These are phyloP conservation scores for Colletotrichum ledebouriae DNA, from an alignment of 2,329 filamentous ascomycete species.

Conservation along the genomic window DNA sequence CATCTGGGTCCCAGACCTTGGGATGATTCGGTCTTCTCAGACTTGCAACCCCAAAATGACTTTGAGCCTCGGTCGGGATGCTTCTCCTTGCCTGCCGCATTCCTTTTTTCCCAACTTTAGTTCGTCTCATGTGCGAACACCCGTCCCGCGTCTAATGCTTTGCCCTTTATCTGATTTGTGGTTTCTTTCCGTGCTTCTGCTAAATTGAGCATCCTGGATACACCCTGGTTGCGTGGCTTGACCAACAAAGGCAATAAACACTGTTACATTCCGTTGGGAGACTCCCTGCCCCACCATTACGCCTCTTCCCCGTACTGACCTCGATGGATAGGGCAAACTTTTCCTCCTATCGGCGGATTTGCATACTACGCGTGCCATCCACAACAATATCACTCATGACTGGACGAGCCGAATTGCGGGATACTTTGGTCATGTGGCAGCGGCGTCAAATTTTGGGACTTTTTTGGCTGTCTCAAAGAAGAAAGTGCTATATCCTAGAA, in stretches of 20 bases:
- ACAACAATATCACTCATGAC: constrained; percentile 17
- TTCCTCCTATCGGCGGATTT: constrained; percentile 42
- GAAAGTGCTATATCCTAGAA: constrained; percentile 20
- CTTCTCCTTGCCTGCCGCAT: constrained; percentile 1
- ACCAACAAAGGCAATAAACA: constrained; percentile 41
- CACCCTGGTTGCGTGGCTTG: constrained; percentile 33
- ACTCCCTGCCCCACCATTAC: constrained; percentile 10
- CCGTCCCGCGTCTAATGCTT: constrained; percentile 12
- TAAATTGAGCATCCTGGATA: constrained; percentile 23
- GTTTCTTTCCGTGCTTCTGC: constrained; percentile 25
- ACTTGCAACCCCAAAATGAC: not conserved
- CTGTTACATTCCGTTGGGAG: constrained; percentile 35
- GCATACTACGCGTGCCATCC: constrained; percentile 20
- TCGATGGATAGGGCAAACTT: constrained; percentile 14
- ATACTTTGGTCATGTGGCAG: constrained; percentile 33
- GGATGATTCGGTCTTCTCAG: not conserved
- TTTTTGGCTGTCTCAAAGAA: constrained; percentile 17
- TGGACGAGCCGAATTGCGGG: constrained; percentile 23
- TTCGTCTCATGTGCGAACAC: constrained; percentile 35
- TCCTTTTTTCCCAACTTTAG: constrained; percentile 14
- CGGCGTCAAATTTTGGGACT: not conserved
- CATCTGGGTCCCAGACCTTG: constrained; percentile 8
- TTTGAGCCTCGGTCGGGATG: not conserved
- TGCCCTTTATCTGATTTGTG: constrained; percentile 27
- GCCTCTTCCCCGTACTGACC: not conserved